These are phyloP conservation scores for Iberis pinnata DNA, from an alignment of 345 rosid species.

Conservation along the genomic window DNA sequence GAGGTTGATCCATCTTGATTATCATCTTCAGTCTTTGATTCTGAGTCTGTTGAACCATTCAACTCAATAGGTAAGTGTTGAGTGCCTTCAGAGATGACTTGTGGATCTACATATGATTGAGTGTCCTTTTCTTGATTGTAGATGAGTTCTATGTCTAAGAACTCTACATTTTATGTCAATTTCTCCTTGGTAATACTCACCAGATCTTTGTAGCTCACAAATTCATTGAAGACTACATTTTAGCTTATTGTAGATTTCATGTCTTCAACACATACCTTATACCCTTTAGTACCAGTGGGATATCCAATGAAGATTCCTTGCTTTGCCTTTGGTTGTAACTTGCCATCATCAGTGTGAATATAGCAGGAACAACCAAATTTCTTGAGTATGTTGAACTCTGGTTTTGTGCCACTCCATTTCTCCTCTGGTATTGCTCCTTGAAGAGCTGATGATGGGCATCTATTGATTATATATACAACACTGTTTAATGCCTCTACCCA, in stretches of 20 bases:
- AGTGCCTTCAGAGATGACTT: too few relatives aligned
- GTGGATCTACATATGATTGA: too few relatives aligned
- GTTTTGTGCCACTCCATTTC: not conserved
- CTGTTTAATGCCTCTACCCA: not conserved
- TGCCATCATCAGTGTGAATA: not conserved
- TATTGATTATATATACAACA: not conserved
- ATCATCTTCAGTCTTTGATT: too few relatives aligned
- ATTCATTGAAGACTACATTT: not conserved
- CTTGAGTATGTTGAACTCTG: not conserved
- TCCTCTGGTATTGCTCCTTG: not conserved
- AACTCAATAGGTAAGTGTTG: too few relatives aligned
- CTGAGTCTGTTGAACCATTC: too few relatives aligned
- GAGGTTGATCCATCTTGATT: too few relatives aligned
- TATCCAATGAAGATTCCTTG: not conserved
- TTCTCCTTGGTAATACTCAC: not conserved
- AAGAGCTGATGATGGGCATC: not conserved
- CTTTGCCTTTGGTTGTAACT: not conserved
- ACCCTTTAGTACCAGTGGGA: not conserved
- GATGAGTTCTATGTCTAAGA: not conserved
- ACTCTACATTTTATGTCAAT: not conserved
- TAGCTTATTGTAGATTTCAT: not conserved
- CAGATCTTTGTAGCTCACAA: not conserved
- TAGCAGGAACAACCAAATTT: not conserved
- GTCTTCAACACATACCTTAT: not conserved
- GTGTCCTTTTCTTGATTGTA: not conserved